Evolutionary conservation across 805 yeast species (phyloP).

Genomic region (Lipomyces mesembrius): DNA sequence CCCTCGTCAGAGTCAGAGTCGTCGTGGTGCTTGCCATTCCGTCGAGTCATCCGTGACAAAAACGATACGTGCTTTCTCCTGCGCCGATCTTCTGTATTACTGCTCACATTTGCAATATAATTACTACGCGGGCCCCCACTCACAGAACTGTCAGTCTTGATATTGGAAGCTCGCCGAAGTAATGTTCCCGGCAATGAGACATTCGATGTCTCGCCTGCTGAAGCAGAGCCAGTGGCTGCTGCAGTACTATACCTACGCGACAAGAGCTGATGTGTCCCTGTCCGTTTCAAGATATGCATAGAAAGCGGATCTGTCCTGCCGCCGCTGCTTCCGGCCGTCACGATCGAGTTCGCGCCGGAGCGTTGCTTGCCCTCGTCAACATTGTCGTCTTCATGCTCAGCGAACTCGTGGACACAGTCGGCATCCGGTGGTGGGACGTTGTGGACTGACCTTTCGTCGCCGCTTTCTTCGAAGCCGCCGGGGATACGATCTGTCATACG

Average conservation of each 20-base stretch:
- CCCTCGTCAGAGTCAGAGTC: slow-evolving; percentile 13
- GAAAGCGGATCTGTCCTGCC: slow-evolving; percentile 31
- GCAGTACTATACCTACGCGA: slow-evolving; percentile 9
- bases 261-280: slow-evolving; percentile 21
- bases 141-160: slow-evolving; percentile 1
- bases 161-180: slow-evolving; percentile 15
- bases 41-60: not conserved
- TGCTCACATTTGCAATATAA: not conserved
- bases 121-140: not conserved
- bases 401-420: not conserved
- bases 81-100: not conserved
- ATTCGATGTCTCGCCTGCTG: not conserved
- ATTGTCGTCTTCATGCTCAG: not conserved
- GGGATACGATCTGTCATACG: slow-evolving; percentile 13
- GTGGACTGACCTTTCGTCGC: not conserved
- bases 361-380: not conserved
- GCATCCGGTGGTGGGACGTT: not conserved
- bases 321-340: slow-evolving; percentile 1
- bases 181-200: not conserved
- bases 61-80: slow-evolving; percentile 2
- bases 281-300: slow-evolving; percentile 30
- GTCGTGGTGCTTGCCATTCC: not conserved
- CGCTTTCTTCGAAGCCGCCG: slow-evolving; percentile 11
- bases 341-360: not conserved
- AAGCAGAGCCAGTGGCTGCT: not conserved